These are phyloP conservation scores for Dentipellis fragilis DNA, from an alignment of 768 basidiomycete genomes.

Conservation along the genomic window DNA sequence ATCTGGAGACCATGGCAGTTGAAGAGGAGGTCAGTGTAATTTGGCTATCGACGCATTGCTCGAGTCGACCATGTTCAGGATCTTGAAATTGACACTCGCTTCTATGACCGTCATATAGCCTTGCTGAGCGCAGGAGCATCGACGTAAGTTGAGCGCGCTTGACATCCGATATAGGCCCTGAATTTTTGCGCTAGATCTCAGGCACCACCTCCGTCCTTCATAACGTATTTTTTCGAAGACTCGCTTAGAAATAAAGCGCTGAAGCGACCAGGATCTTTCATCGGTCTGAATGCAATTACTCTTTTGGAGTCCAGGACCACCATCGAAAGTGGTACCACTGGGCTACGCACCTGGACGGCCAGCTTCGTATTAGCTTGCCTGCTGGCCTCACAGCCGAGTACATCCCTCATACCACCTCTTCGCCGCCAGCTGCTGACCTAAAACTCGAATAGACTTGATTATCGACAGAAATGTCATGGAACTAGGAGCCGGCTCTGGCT, in stretches of 20 bases:
- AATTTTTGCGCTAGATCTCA: background rate
- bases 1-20: conserved; percentile 36
- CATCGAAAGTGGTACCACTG: conserved; percentile 71
- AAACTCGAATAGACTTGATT: conserved; percentile 29
- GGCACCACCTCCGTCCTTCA: conserved; percentile 43
- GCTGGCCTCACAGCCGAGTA: conserved; percentile 49
- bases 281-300: conserved; percentile 36
- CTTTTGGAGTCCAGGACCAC: conserved; percentile 65
- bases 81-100: conserved; percentile 51
- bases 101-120: conserved; percentile 54
- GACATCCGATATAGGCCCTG: background rate
- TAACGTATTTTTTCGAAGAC: conserved; percentile 45
- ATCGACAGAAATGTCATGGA: conserved; percentile 46
- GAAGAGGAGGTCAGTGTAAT: conserved; percentile 35
- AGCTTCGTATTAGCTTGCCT: conserved; percentile 57
- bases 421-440: background rate
- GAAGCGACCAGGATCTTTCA: conserved; percentile 23
- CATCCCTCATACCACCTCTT: background rate
- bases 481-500: conserved; percentile 69
- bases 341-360: conserved; percentile 71
- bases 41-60: conserved; percentile 1
- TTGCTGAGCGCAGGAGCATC: conserved; percentile 26
- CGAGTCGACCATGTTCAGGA: conserved; percentile 26
- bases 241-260: too few relatives aligned
- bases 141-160: conserved; percentile 9